These are phyloP conservation scores for Yamadazyma insecticola DNA, from an alignment of 805 yeast genomes.

Conservation along the genomic window DNA sequence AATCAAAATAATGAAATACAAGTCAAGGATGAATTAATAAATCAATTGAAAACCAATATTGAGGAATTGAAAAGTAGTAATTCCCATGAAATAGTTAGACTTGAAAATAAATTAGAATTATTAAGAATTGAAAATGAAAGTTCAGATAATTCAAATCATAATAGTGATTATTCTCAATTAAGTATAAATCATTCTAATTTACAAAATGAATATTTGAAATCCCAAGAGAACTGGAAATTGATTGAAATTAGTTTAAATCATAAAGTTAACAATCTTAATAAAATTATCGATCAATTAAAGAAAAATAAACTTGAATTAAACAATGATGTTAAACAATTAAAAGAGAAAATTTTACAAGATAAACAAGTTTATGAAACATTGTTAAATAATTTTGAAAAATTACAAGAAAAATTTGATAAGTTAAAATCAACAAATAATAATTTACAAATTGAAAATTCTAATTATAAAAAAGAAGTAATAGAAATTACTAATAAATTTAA, in stretches of 20 bases:
- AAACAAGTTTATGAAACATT: constrained; percentile 13
- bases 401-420: constrained; percentile 3
- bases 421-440: constrained; percentile 21
- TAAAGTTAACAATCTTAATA: constrained; percentile 36
- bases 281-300: constrained; percentile 24
- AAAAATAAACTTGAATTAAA: constrained; percentile 24
- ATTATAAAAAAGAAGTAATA: constrained; percentile 14
- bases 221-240: constrained; percentile 78
- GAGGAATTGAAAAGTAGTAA: constrained; percentile 30
- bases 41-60: constrained; percentile 24
- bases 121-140: constrained; percentile 60
- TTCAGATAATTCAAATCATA: constrained; percentile 1
- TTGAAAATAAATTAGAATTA: constrained; percentile 69
- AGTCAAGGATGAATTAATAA: constrained; percentile 29
- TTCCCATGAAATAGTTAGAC: constrained; percentile 43
- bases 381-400: neutral
- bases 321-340: constrained; percentile 22
- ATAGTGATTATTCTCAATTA: constrained; percentile 17
- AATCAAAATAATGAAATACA: constrained; percentile 29
- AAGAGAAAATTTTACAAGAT: constrained; percentile 15
- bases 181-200: constrained; percentile 42
- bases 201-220: constrained; percentile 68
- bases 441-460: constrained; percentile 10
- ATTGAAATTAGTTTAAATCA: constrained; percentile 64
- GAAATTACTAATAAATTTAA: constrained; percentile 2